Evolutionary conservation across 257 asterid genomes (phyloP).

Genomic region (Nicotiana sylvestris): DNA sequence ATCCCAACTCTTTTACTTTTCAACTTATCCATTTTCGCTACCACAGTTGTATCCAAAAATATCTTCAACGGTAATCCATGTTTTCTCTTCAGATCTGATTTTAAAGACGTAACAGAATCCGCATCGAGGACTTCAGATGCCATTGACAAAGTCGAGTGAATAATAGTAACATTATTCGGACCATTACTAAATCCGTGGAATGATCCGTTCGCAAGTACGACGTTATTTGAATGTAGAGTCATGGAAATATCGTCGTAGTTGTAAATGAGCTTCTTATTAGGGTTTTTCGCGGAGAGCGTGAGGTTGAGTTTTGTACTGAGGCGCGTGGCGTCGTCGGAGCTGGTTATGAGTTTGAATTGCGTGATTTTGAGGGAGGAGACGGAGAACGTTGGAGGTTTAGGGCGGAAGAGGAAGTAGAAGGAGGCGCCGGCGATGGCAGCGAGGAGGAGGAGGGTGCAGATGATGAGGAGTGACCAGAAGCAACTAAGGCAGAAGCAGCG

Average conservation of each 20-base stretch:
- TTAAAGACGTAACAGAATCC: constrained; percentile 39
- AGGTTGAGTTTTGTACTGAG: constrained; percentile 60
- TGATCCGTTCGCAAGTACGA: constrained; percentile 45
- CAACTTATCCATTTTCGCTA: constrained; percentile 59
- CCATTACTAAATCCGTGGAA: constrained; percentile 40
- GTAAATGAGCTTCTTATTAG: constrained; percentile 53
- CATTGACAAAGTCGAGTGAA: constrained; percentile 43
- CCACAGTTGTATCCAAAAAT: constrained; percentile 60
- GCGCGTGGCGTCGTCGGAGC: constrained; percentile 57
- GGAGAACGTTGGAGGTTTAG: constrained; percentile 35
- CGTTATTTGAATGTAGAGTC: constrained; percentile 18
- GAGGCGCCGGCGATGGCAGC: constrained; percentile 17
- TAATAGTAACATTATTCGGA: constrained; percentile 32
- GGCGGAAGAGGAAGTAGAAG: constrained; percentile 21
- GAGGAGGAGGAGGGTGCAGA: constrained; percentile 12
- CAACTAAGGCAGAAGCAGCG: constrained; percentile 13
- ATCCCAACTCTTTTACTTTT: constrained; percentile 70
- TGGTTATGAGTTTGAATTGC: constrained; percentile 66
- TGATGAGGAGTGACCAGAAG: constrained; percentile 20
- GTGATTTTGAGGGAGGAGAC: constrained; percentile 58
- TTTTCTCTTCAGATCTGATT: constrained; percentile 58
- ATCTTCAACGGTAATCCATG: constrained; percentile 54
- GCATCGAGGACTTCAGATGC: constrained; percentile 44
- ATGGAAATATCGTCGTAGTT: constrained; percentile 49
- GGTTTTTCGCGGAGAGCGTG: constrained; percentile 63